Percentiles rank a stretch among this genome's conserved stretches.
Evolutionary conservation across 83 land plant species (phyloP).

Genomic region (Picea engelmannii): DNA sequence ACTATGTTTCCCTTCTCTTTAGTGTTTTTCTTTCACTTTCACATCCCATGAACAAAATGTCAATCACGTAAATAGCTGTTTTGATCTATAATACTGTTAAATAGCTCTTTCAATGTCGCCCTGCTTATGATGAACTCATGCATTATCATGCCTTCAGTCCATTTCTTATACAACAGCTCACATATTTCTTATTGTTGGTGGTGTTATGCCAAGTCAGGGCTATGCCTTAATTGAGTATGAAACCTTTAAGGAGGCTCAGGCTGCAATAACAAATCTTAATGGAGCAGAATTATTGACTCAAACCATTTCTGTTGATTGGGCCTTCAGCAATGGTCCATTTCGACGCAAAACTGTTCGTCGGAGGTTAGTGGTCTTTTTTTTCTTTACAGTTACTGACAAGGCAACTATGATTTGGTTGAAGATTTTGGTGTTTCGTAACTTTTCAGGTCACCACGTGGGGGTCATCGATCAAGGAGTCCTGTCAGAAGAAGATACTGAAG

Average conservation of each 20-base stretch:
- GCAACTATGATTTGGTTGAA: neutral
- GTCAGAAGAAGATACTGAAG: conserved; percentile 11
- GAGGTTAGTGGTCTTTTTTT: conserved; percentile 23
- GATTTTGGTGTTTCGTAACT: neutral
- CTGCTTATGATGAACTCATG: too few relatives aligned
- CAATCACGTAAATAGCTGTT: too few relatives aligned
- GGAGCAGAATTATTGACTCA: conserved; percentile 52
- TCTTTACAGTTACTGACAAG: neutral
- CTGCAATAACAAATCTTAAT: conserved; percentile 48
- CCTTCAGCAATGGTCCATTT: conserved; percentile 57
- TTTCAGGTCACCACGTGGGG: conserved; percentile 11
- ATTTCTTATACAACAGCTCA: too few relatives aligned
- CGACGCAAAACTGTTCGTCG: conserved; percentile 36
- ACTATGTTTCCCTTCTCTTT: too few relatives aligned
- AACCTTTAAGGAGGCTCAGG: conserved; percentile 50
- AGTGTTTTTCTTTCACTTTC: too few relatives aligned
- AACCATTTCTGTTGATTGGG: conserved; percentile 61
- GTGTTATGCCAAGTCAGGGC: conserved; percentile 44
- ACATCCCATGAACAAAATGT: too few relatives aligned
- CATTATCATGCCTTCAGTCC: too few relatives aligned
- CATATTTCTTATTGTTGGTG: too few relatives aligned
- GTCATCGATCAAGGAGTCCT: conserved; percentile 17
- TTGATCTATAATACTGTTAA: too few relatives aligned
- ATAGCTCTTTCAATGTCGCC: too few relatives aligned
- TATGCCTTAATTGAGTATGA: conserved; percentile 98